phyloP scores from a whole-genome alignment of 1,284 basidiomycete genomes.

The Mycena citricolor region DNA sequence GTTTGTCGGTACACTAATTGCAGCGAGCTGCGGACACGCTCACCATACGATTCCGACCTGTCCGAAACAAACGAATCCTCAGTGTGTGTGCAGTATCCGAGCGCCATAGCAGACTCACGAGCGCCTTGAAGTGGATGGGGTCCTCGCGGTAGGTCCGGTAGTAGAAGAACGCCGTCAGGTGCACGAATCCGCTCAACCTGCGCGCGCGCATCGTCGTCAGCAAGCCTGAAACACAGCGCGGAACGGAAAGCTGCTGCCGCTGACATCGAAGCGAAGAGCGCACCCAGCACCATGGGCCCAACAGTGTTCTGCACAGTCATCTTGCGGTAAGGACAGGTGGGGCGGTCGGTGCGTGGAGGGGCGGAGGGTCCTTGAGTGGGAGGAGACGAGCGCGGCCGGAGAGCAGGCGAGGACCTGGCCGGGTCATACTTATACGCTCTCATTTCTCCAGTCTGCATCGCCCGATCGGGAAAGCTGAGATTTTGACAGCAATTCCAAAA shows the following conservation, averaged over 20 bases:
- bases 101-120: not conserved
- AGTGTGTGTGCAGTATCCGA: not conserved
- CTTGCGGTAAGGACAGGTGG: no score
- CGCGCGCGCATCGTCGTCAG: not conserved
- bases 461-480: no score
- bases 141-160: constrained; percentile 10
- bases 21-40: not conserved
- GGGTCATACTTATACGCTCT: no score
- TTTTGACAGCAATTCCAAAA: no score
- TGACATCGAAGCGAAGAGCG: constrained; percentile 13
- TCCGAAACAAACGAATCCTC: not conserved
- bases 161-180: constrained; percentile 6
- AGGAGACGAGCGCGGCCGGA: no score
- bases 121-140: constrained; percentile 1
- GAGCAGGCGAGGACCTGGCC: no score
- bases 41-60: constrained; percentile 12
- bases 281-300: constrained; percentile 13
- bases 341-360: no score
- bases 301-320: constrained; percentile 27
- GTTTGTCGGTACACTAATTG: not conserved
- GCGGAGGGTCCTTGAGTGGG: no score
- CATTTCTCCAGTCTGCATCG: no score
- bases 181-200: constrained; percentile 8
- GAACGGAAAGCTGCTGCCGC: not conserved
- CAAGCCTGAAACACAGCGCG: not conserved